phyloP scores from a whole-genome alignment of 2,329 filamentous ascomycete genomes.

The Arthroderma sp. region DNA sequence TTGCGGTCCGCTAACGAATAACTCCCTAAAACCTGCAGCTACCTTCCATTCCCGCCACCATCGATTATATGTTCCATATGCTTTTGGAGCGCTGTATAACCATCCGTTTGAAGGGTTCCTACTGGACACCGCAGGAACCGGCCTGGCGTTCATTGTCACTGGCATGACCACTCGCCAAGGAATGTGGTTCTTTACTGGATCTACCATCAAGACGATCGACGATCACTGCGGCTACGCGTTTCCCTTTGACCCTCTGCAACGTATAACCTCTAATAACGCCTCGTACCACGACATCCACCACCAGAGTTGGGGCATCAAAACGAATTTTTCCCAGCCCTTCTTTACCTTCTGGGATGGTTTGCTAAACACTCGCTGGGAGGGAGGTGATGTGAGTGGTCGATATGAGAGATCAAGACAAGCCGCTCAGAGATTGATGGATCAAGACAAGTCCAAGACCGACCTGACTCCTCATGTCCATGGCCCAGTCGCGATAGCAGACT shows the following conservation, averaged over 20 bases:
- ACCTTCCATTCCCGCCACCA: constrained; percentile 93
- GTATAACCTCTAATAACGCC: constrained; percentile 86
- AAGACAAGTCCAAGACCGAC: constrained; percentile 26
- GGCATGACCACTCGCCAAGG: constrained; percentile 75
- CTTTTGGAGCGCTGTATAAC: constrained; percentile 93
- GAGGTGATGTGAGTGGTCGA: constrained; percentile 46
- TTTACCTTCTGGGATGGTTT: constrained; percentile 91
- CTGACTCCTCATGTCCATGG: constrained; percentile 15
- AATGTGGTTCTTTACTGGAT: constrained; percentile 78
- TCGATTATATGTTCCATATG: constrained; percentile 92
- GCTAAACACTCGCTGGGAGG: constrained; percentile 71
- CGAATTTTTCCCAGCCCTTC: constrained; percentile 37
- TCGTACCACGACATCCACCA: constrained; percentile 97
- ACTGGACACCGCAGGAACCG: constrained; percentile 78
- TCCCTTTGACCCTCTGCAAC: constrained; percentile 87
- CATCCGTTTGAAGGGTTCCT: constrained; percentile 90
- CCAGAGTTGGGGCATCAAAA: constrained; percentile 96
- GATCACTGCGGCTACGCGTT: constrained; percentile 96
- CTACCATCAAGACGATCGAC: constrained; percentile 90
- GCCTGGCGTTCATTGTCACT: constrained; percentile 66
- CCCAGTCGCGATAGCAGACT: constrained; percentile 6
- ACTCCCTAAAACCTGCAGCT: constrained; percentile 33
- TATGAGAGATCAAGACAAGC: constrained; percentile 45
- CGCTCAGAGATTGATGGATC: constrained; percentile 45
- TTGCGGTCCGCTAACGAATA: no score